Evolutionary conservation across 2,329 filamentous ascomycete species (phyloP).

Genomic region (Trichoderma koningii): DNA sequence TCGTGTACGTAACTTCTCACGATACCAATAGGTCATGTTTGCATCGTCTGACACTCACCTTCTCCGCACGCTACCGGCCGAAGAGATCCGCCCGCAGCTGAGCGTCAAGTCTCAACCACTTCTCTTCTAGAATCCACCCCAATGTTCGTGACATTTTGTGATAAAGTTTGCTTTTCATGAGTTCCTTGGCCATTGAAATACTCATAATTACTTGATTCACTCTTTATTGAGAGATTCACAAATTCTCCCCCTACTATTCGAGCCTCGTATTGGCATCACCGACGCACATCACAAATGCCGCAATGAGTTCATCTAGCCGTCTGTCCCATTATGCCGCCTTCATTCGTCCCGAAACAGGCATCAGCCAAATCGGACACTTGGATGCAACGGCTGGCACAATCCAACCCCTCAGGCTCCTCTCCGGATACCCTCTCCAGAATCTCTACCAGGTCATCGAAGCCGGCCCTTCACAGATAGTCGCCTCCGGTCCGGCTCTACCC

Average conservation of each 20-base stretch:
- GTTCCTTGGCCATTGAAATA: too few relatives aligned
- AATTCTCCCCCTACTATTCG: too few relatives aligned
- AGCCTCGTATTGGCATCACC: too few relatives aligned
- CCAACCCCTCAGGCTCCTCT: slow-evolving; percentile 13
- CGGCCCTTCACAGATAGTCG: slow-evolving; percentile 3
- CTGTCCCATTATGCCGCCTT: slow-evolving; percentile 17
- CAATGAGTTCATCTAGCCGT: slow-evolving; percentile 17
- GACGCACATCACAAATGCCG: slow-evolving; percentile 2
- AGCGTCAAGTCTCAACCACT: too few relatives aligned
- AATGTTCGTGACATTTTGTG: too few relatives aligned
- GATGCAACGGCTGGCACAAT: neutral
- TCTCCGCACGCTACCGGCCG: slow-evolving; percentile 11
- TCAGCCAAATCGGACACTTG: slow-evolving; percentile 7
- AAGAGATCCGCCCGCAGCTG: neutral
- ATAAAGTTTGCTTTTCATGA: too few relatives aligned
- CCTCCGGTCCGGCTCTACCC: neutral
- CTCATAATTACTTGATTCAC: neutral
- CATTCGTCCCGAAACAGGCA: neutral
- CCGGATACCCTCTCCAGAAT: neutral
- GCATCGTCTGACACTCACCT: neutral
- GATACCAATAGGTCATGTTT: neutral
- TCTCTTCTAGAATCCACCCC: too few relatives aligned
- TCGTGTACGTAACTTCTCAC: too few relatives aligned
- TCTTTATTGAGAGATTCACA: too few relatives aligned
- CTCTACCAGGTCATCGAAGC: slow-evolving; percentile 22